Percentiles rank a stretch among this genome's conserved stretches.
Conservation (phyloP, 2,329 filamentous ascomycete genomes). For the Cladosporium sp. region DNA sequence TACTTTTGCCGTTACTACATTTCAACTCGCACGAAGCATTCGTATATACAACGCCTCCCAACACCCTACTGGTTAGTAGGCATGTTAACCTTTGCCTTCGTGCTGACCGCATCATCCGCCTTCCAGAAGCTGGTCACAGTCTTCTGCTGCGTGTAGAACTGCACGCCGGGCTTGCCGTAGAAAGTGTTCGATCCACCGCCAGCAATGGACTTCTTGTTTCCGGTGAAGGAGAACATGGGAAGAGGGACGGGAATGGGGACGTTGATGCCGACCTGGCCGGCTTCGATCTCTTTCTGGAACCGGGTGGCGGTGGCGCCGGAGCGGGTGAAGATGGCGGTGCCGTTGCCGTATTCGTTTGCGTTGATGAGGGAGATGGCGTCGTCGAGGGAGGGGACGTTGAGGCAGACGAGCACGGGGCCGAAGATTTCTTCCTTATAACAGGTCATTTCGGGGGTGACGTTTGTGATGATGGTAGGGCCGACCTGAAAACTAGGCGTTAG, state of each 20-base stretch:
- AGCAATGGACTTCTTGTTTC: conserved; percentile 80
- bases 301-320: conserved; percentile 71
- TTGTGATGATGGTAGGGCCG: conserved; percentile 75
- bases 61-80: conserved; percentile 55
- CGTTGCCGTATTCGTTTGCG: conserved; percentile 81
- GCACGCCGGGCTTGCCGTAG: conserved; percentile 86
- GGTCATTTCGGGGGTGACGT: conserved; percentile 74
- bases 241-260: conserved; percentile 66
- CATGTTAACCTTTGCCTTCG: conserved; percentile 86
- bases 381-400: conserved; percentile 73
- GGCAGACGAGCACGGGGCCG: conserved; percentile 75
- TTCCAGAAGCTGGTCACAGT: conserved; percentile 93
- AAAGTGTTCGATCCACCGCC: conserved; percentile 91
- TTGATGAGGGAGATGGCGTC: conserved; percentile 80
- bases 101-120: conserved; percentile 75
- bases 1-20: neutral
- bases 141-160: conserved; percentile 97
- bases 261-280: conserved; percentile 82
- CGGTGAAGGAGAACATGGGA: conserved; percentile 44
- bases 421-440: conserved; percentile 87
- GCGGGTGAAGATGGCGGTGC: conserved; percentile 77
- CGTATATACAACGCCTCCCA: neutral
- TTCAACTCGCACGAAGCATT: neutral
- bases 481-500: conserved; percentile 46
- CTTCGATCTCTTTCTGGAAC: conserved; percentile 78